phyloP scores from a whole-genome alignment of 805 yeast genomes.

The Metschnikowia chrysomelidarum region DNA sequence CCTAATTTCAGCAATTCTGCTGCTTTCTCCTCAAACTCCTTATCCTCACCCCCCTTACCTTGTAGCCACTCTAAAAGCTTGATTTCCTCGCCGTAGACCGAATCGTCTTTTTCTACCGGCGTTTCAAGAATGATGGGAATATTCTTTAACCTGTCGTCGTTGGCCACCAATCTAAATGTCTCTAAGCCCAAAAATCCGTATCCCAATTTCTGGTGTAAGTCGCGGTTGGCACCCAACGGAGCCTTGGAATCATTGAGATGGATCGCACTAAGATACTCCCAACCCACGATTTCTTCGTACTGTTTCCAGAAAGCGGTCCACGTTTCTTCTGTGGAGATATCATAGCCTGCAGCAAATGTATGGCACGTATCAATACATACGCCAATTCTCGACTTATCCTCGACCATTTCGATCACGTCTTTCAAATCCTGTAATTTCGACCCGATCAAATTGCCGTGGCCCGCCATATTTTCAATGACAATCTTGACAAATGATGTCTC shows the following conservation, averaged over 20 bases:
- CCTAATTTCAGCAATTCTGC: slow-evolving; percentile 58
- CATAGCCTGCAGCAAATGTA: slow-evolving; percentile 95
- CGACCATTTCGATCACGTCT: slow-evolving; percentile 73
- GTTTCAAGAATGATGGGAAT: slow-evolving; percentile 88
- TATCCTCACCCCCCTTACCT: slow-evolving; percentile 52
- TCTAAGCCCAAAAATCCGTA: slow-evolving; percentile 88
- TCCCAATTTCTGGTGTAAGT: slow-evolving; percentile 87
- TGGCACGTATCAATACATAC: slow-evolving; percentile 97
- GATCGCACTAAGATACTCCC: slow-evolving; percentile 69
- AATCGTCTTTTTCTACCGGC: slow-evolving; percentile 67
- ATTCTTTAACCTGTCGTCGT: slow-evolving; percentile 54
- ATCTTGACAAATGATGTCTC: slow-evolving; percentile 79
- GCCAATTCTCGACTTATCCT: slow-evolving; percentile 82
- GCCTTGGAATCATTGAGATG: slow-evolving; percentile 96
- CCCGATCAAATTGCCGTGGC: slow-evolving; percentile 90
- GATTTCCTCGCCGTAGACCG: slow-evolving; percentile 75
- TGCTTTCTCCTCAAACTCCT: slow-evolving; percentile 50
- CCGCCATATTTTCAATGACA: slow-evolving; percentile 97
- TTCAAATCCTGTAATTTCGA: slow-evolving; percentile 72
- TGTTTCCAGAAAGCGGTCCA: slow-evolving; percentile 70
- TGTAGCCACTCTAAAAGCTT: slow-evolving; percentile 79
- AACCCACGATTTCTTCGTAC: slow-evolving; percentile 75
- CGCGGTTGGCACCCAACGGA: slow-evolving; percentile 86
- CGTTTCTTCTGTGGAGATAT: slow-evolving; percentile 57
- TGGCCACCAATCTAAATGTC: slow-evolving; percentile 74